Conservation (phyloP, 352 stramenopile genomes). For the Phytophthora pluvialis region DNA sequence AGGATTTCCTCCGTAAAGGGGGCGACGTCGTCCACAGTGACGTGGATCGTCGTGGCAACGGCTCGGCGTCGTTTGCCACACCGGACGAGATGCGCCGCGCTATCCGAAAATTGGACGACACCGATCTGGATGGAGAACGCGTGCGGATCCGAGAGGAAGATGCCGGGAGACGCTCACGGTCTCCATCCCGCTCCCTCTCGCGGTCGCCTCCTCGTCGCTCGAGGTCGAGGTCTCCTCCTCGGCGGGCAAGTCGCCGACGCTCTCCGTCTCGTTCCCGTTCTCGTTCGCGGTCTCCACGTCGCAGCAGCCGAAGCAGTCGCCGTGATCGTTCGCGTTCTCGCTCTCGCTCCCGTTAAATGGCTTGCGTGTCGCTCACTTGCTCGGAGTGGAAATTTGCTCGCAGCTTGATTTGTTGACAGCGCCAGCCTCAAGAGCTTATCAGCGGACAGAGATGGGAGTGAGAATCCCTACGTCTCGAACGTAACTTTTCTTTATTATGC, state of each 20-base stretch:
- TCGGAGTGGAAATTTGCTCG: slow-evolving; percentile 4
- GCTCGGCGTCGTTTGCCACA: slow-evolving; percentile 70
- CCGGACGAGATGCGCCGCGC: slow-evolving; percentile 61
- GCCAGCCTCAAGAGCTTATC: neutral
- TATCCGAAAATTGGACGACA: slow-evolving; percentile 57
- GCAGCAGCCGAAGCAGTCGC: slow-evolving; percentile 32
- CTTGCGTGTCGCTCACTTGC: neutral
- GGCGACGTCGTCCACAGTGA: slow-evolving; percentile 73
- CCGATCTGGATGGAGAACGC: slow-evolving; percentile 52
- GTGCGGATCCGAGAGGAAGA: slow-evolving; percentile 51
- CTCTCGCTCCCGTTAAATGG: slow-evolving; percentile 35
- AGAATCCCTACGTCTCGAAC: slow-evolving; percentile 6
- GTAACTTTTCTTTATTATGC: slow-evolving; percentile 25
- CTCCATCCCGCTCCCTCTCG: slow-evolving; percentile 31
- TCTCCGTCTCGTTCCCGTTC: slow-evolving; percentile 50
- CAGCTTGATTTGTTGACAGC: slow-evolving; percentile 24
- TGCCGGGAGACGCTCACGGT: slow-evolving; percentile 9
- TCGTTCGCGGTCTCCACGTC: slow-evolving; percentile 35
- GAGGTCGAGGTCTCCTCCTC: slow-evolving; percentile 35
- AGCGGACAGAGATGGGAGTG: slow-evolving; percentile 5
- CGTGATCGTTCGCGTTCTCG: slow-evolving; percentile 28
- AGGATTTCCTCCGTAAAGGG: slow-evolving; percentile 63
- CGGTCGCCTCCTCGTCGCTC: slow-evolving; percentile 20
- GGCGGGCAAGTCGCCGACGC: slow-evolving; percentile 33
- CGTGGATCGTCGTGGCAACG: slow-evolving; percentile 70